A percentile compares a stretch with the other conserved stretches of the same genome.
Conservation (phyloP, 1,284 basidiomycete species). For the Ceratorhiza oryzae-sativae region DNA sequence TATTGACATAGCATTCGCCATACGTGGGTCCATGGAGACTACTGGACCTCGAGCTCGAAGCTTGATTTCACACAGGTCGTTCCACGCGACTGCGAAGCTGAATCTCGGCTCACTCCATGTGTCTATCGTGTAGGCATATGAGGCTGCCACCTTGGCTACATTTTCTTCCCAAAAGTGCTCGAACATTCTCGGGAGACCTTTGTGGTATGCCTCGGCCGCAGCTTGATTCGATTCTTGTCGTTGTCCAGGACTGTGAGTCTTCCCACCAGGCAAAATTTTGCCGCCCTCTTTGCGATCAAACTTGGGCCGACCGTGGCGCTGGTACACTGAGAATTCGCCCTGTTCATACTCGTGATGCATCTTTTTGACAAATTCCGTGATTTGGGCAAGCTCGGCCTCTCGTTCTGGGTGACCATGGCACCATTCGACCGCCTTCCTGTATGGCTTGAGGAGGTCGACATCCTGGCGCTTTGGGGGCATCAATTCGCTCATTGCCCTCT, state of each 20-base stretch:
- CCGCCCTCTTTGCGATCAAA: background rate
- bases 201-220: constrained; percentile 24
- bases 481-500: background rate
- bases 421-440: constrained; percentile 52
- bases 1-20: background rate
- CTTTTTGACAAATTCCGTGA: constrained; percentile 12
- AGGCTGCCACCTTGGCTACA: constrained; percentile 16
- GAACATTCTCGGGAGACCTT: background rate
- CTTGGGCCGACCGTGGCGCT: constrained; percentile 11
- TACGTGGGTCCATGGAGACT: background rate
- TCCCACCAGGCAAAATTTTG: background rate
- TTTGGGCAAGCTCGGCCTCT: background rate
- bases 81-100: constrained; percentile 29
- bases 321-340: constrained; percentile 11
- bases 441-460: background rate
- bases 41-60: background rate
- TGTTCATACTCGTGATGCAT: constrained; percentile 3
- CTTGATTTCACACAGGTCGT: constrained; percentile 35
- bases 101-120: background rate
- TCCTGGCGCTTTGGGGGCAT: background rate
- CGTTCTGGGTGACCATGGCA: constrained; percentile 55
- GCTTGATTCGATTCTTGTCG: constrained; percentile 6
- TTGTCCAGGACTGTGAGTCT: constrained; percentile 21
- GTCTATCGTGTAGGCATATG: constrained; percentile 30
- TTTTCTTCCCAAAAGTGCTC: background rate